These are phyloP conservation scores for Berkeleyomyces rouxiae DNA, from an alignment of 2,329 filamentous ascomycete species.

Conservation along the genomic window DNA sequence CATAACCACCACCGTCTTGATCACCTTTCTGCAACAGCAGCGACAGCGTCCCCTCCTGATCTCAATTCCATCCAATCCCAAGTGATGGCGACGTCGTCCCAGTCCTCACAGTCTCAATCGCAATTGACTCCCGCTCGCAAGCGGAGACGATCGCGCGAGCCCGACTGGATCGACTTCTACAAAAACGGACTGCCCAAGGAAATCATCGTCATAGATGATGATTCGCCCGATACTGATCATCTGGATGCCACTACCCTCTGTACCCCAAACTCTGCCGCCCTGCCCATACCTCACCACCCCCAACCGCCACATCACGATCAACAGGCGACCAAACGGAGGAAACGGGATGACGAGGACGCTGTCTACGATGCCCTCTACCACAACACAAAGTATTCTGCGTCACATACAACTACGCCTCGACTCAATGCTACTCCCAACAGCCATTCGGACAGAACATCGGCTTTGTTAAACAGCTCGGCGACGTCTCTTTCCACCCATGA, in stretches of 20 bases:
- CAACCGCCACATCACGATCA: slow-evolving; percentile 17
- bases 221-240: slow-evolving; percentile 44
- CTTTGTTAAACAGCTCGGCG: slow-evolving; percentile 69
- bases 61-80: slow-evolving; percentile 2
- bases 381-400: slow-evolving; percentile 49
- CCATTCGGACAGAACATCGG: slow-evolving; percentile 64
- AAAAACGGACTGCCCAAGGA: slow-evolving; percentile 71
- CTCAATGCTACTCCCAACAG: slow-evolving; percentile 51
- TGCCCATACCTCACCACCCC: slow-evolving; percentile 17
- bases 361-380: slow-evolving; percentile 52
- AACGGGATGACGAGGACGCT: slow-evolving; percentile 40
- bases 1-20: slow-evolving; percentile 7
- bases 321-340: slow-evolving; percentile 58
- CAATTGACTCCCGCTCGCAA: slow-evolving; percentile 22
- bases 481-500: slow-evolving; percentile 63
- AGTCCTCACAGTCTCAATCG: slow-evolving; percentile 15
- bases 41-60: slow-evolving; percentile 9
- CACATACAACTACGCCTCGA: slow-evolving; percentile 55
- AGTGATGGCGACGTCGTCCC: slow-evolving; percentile 14
- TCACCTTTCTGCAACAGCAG: neutral
- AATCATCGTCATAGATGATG: slow-evolving; percentile 64
- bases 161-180: slow-evolving; percentile 69
- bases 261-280: slow-evolving; percentile 7
- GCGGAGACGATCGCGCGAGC: slow-evolving; percentile 42
- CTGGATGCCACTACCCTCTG: slow-evolving; percentile 16